phyloP scores from a whole-genome alignment of 2,329 filamentous ascomycete species.

The Colletotrichum gigasporum region DNA sequence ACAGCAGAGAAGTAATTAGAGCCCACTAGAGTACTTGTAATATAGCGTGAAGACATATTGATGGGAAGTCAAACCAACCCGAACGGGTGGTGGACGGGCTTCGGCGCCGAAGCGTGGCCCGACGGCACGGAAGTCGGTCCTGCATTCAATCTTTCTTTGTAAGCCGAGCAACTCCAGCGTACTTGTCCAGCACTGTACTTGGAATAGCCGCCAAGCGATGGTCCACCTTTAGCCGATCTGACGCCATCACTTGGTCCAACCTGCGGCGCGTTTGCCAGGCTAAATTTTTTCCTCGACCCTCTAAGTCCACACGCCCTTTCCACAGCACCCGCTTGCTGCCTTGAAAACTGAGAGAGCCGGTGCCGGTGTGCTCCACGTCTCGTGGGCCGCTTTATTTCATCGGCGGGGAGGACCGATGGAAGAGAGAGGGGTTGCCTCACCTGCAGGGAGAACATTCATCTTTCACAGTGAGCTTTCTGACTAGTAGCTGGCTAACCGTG shows the following conservation, averaged over 20 bases:
- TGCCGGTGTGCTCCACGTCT: slow-evolving; percentile 5
- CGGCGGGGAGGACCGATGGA: not conserved
- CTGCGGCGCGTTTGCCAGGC: not conserved
- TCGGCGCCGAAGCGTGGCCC: not conserved
- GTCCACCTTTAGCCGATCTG: slow-evolving; percentile 30
- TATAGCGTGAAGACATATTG: too few relatives aligned
- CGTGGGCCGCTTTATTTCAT: not conserved
- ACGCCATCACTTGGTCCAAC: slow-evolving; percentile 16
- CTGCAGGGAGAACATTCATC: too few relatives aligned
- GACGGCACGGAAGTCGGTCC: not conserved
- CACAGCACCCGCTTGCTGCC: slow-evolving; percentile 1
- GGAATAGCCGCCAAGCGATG: slow-evolving; percentile 18
- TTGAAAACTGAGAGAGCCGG: not conserved
- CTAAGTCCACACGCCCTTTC: not conserved
- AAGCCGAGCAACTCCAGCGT: too few relatives aligned
- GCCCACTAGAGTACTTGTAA: too few relatives aligned
- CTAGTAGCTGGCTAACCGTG: too few relatives aligned
- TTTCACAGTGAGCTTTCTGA: too few relatives aligned
- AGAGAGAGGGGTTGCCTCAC: too few relatives aligned
- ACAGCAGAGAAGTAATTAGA: too few relatives aligned
- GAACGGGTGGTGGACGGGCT: not conserved
- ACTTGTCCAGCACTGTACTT: too few relatives aligned
- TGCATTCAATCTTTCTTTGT: too few relatives aligned
- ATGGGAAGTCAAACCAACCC: not conserved
- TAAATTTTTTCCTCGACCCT: not conserved